Conservation (phyloP, 1,284 basidiomycete species). For the Phylloporus sp. region DNA sequence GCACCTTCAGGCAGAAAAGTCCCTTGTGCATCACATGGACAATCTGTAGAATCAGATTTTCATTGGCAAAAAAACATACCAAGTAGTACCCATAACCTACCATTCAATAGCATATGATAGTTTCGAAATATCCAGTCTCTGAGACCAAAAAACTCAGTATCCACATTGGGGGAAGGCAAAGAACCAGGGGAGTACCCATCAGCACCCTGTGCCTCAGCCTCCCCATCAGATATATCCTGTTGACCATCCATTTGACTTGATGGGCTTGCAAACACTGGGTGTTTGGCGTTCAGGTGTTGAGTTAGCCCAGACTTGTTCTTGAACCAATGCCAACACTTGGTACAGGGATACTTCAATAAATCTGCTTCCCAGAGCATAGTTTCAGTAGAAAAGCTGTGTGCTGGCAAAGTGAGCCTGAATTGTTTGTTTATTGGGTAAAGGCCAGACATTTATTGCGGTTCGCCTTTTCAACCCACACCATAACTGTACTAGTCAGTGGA, state of each 20-base stretch:
- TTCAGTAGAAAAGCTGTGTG: not conserved
- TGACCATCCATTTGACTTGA: not conserved
- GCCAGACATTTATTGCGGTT: not conserved
- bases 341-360: not conserved
- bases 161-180: not conserved
- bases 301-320: slow-evolving; percentile 1
- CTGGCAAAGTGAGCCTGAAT: not conserved
- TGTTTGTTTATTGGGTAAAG: not conserved
- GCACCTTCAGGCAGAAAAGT: not conserved
- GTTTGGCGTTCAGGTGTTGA: slow-evolving; percentile 4
- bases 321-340: not conserved
- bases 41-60: not conserved
- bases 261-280: not conserved
- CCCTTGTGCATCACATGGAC: not conserved
- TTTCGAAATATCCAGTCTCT: not conserved
- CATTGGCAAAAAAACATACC: not conserved
- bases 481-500: no score
- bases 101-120: slow-evolving; percentile 4
- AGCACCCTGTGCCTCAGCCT: not conserved
- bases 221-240: not conserved
- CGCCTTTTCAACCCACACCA: no score
- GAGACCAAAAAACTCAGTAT: not conserved
- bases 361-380: not conserved
- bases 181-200: not conserved
- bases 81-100: not conserved